Conservation (phyloP, 1,284 basidiomycete genomes). For the Trametes sp. region DNA sequence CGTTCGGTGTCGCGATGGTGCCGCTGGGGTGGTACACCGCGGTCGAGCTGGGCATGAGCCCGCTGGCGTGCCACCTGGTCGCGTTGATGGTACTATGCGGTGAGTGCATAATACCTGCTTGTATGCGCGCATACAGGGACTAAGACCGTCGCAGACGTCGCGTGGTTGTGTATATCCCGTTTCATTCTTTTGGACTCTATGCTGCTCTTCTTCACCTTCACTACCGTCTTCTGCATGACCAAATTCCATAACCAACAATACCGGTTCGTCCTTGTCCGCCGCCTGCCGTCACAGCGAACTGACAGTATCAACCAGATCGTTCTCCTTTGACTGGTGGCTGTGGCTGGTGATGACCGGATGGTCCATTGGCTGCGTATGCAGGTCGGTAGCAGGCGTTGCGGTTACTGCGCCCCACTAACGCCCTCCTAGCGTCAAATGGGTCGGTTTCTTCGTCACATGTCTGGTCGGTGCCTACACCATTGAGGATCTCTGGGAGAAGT, state of each 20-base stretch:
- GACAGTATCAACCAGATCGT: constrained; percentile 63
- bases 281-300: background rate
- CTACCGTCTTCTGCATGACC: constrained; percentile 93
- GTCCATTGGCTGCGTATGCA: constrained; percentile 95
- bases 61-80: constrained; percentile 89
- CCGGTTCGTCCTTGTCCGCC: constrained; percentile 58
- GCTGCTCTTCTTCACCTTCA: constrained; percentile 98
- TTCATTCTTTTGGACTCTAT: constrained; percentile 99
- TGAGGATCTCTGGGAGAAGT: constrained; percentile 98
- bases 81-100: constrained; percentile 94
- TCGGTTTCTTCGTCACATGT: constrained; percentile 94
- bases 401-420: background rate
- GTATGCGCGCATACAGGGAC: constrained; percentile 11
- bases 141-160: constrained; percentile 73
- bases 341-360: constrained; percentile 92
- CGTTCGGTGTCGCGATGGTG: constrained; percentile 95
- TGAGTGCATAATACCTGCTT: constrained; percentile 47
- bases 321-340: constrained; percentile 96
- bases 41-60: constrained; percentile 93
- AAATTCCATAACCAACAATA: constrained; percentile 98
- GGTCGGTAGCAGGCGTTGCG: constrained; percentile 52
- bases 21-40: constrained; percentile 97
- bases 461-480: constrained; percentile 96
- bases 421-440: constrained; percentile 88
- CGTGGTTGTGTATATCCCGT: constrained; percentile 95